Evolutionary conservation across 768 basidiomycete species (phyloP), one percentile per base, ranked within the genome.

Genomic region (Stropharia rugosoannulata): DNA sequence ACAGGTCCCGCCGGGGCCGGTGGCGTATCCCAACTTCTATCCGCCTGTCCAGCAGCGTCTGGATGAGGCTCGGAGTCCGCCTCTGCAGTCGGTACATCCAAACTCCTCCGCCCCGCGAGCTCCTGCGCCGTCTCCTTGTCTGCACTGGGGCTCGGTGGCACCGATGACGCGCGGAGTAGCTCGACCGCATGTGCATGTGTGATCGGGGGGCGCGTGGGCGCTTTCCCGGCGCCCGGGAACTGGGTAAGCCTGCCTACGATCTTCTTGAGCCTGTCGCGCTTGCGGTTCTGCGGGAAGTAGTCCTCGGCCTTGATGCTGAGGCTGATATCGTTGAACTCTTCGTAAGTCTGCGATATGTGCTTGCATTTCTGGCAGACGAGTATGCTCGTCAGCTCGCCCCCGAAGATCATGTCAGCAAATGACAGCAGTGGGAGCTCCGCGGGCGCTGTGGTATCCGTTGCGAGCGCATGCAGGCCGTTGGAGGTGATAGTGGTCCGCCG

Each of bases 361-460:
- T 96, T 95, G 83, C 95, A 98, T 56, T 84, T 83, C 62, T 95
- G 93, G 69, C 95, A 98, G 2, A 98, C 89, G 47, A 98, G 87
- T 66, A 97, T 87, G 73, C 89, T 92, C 5, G 93, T 87, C 46
- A 98, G 79, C 63, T 85, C 83, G 4, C 95, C 95, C 32, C 91
- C 90, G 64, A 97, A 98, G 54, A 97, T 78, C 76, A 91, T 90
- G 70, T 97, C 95, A 4, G 90, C 82, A 59, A 96, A 89, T 0
- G 95, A 86, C 4, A 80, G 66, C 29, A 88, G 73, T 55, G 73
- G 74, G 37, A 84, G 79, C 36, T 82, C 78, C 36, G 79, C 76
- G 4, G 39, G 13, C 32, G 42, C 41, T 32, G 42, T 35, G 9
- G 27, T 6, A 13, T 55, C 59, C 35, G 51, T 40, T 16, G 40